A percentile compares a stretch with the other conserved stretches of the same genome.
These are phyloP conservation scores for Raffaelea deltoideospora DNA, from an alignment of 2,329 filamentous ascomycete species.

Conservation along the genomic window DNA sequence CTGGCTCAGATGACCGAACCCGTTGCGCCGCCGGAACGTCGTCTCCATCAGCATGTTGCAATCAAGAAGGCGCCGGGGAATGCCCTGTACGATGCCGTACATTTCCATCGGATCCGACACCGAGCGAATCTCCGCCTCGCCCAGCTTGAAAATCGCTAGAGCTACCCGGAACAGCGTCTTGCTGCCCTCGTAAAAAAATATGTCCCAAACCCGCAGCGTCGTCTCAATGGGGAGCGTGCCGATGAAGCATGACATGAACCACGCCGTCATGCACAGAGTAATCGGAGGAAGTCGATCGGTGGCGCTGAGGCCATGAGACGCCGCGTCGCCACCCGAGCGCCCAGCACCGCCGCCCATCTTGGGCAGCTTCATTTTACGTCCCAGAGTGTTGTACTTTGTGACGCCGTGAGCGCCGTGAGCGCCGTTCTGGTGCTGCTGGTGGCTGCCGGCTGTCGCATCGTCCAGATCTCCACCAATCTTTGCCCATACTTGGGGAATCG, in stretches of 20 bases:
- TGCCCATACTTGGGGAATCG: constrained; percentile 68
- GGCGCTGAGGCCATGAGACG: constrained; percentile 9
- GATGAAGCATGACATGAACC: constrained; percentile 97
- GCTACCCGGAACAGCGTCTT: constrained; percentile 90
- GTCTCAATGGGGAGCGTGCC: constrained; percentile 85
- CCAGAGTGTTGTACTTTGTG: constrained; percentile 9
- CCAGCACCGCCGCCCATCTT: constrained; percentile 22
- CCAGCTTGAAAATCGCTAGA: constrained; percentile 78
- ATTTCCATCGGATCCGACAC: constrained; percentile 86
- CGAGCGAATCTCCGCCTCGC: constrained; percentile 63
- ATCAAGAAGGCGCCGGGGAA: constrained; percentile 69
- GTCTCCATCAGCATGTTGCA: constrained; percentile 69
- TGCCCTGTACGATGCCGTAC: constrained; percentile 81
- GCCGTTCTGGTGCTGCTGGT: constrained; percentile 2
- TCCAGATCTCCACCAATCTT: constrained; percentile 56
- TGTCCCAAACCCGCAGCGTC: constrained; percentile 85
- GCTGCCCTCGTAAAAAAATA: constrained; percentile 89
- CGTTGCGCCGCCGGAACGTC: constrained; percentile 66
- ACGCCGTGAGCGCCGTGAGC: constrained; percentile 7
- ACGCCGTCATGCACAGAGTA: constrained; percentile 81
- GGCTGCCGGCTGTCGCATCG: constrained; percentile 17
- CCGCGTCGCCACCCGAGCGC: too few relatives aligned
- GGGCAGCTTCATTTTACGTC: constrained; percentile 23
- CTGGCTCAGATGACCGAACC: constrained; percentile 69
- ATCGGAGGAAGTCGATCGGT: constrained; percentile 61